Evolutionary conservation across 2,329 filamentous ascomycete species (phyloP).

Genomic region (Penicillium freii): DNA sequence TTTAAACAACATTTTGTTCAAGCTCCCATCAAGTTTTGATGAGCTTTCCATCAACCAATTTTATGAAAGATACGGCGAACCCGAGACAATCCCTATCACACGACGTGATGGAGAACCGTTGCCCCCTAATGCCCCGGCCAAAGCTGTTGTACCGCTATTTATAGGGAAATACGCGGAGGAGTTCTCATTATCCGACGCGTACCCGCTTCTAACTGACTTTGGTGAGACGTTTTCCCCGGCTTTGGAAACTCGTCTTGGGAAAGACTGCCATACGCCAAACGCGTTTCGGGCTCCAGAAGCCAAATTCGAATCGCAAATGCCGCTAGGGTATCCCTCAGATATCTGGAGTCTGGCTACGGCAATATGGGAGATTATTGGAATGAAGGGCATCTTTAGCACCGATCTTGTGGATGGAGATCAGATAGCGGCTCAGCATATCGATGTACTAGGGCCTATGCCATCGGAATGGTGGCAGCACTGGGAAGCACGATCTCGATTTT

Average conservation of each 20-base stretch:
- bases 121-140: slow-evolving; percentile 26
- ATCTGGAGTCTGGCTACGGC: slow-evolving; percentile 27
- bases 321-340: slow-evolving; percentile 25
- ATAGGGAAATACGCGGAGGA: slow-evolving; percentile 32
- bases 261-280: slow-evolving; percentile 23
- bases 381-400: slow-evolving; percentile 24
- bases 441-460: slow-evolving; percentile 24
- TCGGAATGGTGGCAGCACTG: slow-evolving; percentile 18
- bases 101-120: slow-evolving; percentile 24
- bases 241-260: slow-evolving; percentile 3
- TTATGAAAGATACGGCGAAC: slow-evolving; percentile 32
- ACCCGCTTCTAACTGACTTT: slow-evolving; percentile 36
- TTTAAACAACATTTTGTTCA: slow-evolving; percentile 28
- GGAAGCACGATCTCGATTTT: slow-evolving; percentile 15
- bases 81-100: slow-evolving; percentile 28
- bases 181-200: slow-evolving; percentile 29
- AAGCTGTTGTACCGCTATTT: slow-evolving; percentile 27
- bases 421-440: slow-evolving; percentile 21
- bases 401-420: slow-evolving; percentile 18
- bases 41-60: slow-evolving; percentile 33
- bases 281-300: slow-evolving; percentile 25
- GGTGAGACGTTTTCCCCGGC: slow-evolving; percentile 30
- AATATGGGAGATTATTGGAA: slow-evolving; percentile 30
- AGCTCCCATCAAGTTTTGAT: slow-evolving; percentile 27
- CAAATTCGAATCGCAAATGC: slow-evolving; percentile 19